phyloP scores from a whole-genome alignment of 805 yeast genomes.

The Ogataea polymorpha region DNA sequence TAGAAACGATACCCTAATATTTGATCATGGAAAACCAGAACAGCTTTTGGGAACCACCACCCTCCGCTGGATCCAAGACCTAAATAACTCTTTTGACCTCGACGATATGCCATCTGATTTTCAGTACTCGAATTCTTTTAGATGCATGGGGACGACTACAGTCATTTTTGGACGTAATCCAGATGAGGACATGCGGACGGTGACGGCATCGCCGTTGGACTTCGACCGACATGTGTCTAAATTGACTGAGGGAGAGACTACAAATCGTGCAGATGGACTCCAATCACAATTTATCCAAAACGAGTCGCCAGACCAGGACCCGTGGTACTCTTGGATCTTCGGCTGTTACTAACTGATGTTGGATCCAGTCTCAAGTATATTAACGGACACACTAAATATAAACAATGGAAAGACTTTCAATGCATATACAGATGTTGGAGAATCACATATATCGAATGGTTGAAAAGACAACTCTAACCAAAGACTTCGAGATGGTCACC shows the following conservation, averaged over 20 bases:
- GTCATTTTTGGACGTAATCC: not conserved
- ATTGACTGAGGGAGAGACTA: slow-evolving; percentile 5
- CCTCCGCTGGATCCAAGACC: slow-evolving; percentile 15
- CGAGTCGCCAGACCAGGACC: slow-evolving; percentile 3
- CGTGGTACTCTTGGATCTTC: slow-evolving; percentile 17
- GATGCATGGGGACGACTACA: slow-evolving; percentile 11
- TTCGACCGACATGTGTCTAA: slow-evolving; percentile 16
- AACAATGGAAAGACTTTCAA: slow-evolving; percentile 11
- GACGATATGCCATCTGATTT: slow-evolving; percentile 12
- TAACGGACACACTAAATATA: slow-evolving; percentile 18
- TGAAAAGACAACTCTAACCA: slow-evolving; percentile 1
- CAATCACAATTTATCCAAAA: not conserved
- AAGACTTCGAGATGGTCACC: slow-evolving; percentile 2
- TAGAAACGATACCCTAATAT: slow-evolving; percentile 1
- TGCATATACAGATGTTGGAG: slow-evolving; percentile 8
- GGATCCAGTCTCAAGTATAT: slow-evolving; percentile 15
- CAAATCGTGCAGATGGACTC: not conserved
- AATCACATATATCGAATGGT: slow-evolving; percentile 4
- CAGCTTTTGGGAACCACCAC: slow-evolving; percentile 15
- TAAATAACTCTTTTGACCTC: slow-evolving; percentile 17
- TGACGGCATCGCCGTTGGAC: slow-evolving; percentile 16
- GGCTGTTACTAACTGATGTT: slow-evolving; percentile 14
- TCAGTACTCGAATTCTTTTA: slow-evolving; percentile 19
- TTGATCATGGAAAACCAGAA: slow-evolving; percentile 1
- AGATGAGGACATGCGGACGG: slow-evolving; percentile 2